A percentile compares a stretch with the other conserved stretches of the same genome.
phyloP scores from a whole-genome alignment of 306 rosid species.

The Cicer judaicum region DNA sequence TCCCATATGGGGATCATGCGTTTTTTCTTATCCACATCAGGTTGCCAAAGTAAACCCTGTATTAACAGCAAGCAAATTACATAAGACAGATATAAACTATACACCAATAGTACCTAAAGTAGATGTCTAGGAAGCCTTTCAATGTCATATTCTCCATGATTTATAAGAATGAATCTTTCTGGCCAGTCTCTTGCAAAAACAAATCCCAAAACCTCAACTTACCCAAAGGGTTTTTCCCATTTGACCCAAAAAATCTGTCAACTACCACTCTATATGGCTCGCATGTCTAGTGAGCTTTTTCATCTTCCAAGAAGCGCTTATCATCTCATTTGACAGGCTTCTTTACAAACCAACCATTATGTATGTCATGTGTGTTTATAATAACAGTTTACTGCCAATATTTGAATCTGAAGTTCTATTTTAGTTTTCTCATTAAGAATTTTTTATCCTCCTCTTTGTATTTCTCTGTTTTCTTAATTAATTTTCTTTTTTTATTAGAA shows the following conservation, averaged over 20 bases:
- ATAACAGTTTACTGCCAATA: constrained; percentile 3
- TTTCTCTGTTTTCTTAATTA: neutral
- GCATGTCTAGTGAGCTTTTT: neutral
- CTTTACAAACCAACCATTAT: neutral
- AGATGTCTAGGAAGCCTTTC: constrained; percentile 27
- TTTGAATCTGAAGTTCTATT: neutral
- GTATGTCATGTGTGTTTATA: neutral
- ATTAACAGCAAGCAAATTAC: constrained; percentile 12
- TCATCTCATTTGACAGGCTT: constrained; percentile 16
- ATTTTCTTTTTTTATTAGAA: neutral
- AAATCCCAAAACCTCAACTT: constrained; percentile 27
- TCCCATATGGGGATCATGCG: neutral
- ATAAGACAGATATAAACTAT: neutral
- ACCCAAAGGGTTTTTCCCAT: constrained; percentile 7
- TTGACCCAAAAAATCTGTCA: neutral
- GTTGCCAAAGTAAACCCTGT: constrained; percentile 1
- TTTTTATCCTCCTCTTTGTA: neutral
- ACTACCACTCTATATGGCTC: constrained; percentile 1
- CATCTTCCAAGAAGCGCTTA: neutral
- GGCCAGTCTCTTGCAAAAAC: neutral
- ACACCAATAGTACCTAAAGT: constrained; percentile 6
- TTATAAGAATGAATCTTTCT: constrained; percentile 2
- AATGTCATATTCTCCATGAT: neutral
- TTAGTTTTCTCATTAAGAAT: neutral
- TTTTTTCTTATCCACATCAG: neutral